phyloP scores from a whole-genome alignment of 208 protist species.

The Leishmania major region DNA sequence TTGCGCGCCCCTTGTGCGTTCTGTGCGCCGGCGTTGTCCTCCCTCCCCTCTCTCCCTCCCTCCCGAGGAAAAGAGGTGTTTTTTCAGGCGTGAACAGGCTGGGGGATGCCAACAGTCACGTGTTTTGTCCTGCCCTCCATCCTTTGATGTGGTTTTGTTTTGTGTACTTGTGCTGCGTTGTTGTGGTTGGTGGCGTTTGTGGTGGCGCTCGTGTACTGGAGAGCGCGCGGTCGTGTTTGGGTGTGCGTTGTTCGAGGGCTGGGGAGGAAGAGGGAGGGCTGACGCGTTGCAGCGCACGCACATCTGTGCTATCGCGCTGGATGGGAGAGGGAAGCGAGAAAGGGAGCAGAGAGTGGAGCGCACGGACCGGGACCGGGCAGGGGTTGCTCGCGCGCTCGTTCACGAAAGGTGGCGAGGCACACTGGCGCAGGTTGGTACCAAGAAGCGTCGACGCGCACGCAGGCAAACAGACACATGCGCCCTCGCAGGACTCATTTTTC shows the following conservation, averaged over 20 bases:
- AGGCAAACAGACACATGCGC: neutral
- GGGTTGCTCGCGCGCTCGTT: neutral
- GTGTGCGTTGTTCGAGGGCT: neutral
- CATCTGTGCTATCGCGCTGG: neutral
- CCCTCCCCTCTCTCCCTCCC: neutral
- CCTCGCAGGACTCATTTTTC: neutral
- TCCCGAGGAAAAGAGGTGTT: neutral
- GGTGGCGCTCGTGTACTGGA: neutral
- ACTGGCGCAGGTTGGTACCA: neutral
- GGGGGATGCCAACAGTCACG: neutral
- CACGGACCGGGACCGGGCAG: neutral
- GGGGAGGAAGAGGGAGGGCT: neutral
- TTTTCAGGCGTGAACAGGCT: neutral
- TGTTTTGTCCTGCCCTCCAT: neutral
- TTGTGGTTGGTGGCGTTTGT: neutral
- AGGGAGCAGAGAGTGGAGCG: neutral
- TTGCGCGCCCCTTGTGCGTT: neutral
- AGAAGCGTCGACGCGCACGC: neutral
- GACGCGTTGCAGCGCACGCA: neutral
- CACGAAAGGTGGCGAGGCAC: neutral
- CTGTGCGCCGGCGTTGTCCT: neutral
- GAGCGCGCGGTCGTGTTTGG: neutral
- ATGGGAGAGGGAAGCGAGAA: neutral
- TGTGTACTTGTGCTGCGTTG: neutral
- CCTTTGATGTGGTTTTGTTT: neutral